phyloP scores from a whole-genome alignment of 2,329 filamentous ascomycete species.

The Rhytidhysteron rufulum region DNA sequence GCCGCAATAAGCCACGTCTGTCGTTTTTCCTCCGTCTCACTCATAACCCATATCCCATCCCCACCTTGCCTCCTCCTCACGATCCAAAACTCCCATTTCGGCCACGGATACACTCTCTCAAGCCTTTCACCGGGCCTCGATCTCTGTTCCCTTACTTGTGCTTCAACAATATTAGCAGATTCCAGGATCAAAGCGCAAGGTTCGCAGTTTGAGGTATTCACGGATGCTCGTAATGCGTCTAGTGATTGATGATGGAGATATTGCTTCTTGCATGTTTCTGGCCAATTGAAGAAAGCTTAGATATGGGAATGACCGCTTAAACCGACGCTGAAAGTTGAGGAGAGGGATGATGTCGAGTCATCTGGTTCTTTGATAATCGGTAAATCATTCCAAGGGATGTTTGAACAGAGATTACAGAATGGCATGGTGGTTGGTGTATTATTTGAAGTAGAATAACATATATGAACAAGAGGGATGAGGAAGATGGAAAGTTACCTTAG shows the following conservation, averaged over 20 bases:
- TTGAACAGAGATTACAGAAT: constrained; percentile 7
- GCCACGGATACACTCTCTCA: constrained; percentile 4
- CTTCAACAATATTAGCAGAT: constrained; percentile 8
- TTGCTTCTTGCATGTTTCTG: neutral
- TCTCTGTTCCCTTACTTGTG: constrained; percentile 4
- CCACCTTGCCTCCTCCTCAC: constrained; percentile 7
- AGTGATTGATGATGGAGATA: constrained; percentile 4
- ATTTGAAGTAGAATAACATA: too few relatives aligned
- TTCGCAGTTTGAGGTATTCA: neutral
- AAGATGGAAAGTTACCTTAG: too few relatives aligned
- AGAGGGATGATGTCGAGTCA: too few relatives aligned
- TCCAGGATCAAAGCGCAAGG: constrained; percentile 4
- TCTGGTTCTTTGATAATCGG: too few relatives aligned
- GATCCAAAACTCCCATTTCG: constrained; percentile 5
- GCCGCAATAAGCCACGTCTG: constrained; percentile 6
- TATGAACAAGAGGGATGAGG: too few relatives aligned
- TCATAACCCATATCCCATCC: constrained; percentile 7
- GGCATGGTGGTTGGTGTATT: too few relatives aligned
- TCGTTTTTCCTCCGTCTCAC: constrained; percentile 2
- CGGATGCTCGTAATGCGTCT: constrained; percentile 3
- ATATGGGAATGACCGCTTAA: constrained; percentile 4
- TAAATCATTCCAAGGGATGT: constrained; percentile 6
- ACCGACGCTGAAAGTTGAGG: neutral
- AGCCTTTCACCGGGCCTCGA: constrained; percentile 5
- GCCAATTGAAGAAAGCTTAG: constrained; percentile 4